These are phyloP conservation scores for Talaromyces borbonicus DNA, from an alignment of 495 filamentous ascomycete genomes.

Conservation along the genomic window DNA sequence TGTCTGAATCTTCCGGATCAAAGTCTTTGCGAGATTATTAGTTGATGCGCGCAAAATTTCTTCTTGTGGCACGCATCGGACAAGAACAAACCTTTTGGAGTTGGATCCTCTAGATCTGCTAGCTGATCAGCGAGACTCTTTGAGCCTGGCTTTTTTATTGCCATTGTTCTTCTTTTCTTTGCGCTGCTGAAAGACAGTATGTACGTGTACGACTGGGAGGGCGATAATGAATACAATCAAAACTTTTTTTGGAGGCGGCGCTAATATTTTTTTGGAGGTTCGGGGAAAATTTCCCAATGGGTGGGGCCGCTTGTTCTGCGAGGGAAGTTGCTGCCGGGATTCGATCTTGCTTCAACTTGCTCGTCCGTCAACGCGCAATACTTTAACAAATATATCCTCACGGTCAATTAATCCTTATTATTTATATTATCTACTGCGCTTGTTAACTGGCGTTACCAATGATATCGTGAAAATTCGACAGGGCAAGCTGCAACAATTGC, in stretches of 20 bases:
- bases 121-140: conserved; percentile 54
- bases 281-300: conserved; percentile 1
- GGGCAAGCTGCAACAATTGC: too few species aligned
- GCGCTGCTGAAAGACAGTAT: too few species aligned
- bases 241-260: conserved; percentile 7
- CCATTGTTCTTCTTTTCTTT: too few species aligned
- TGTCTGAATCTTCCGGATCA: conserved; percentile 72
- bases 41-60: neutral
- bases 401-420: too few species aligned
- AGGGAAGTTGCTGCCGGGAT: conserved; percentile 7
- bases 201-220: too few species aligned
- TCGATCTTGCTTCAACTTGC: neutral
- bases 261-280: neutral
- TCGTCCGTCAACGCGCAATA: too few species aligned
- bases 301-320: neutral
- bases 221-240: too few species aligned
- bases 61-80: too few species aligned
- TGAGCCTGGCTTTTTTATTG: conserved; percentile 15
- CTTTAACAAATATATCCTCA: too few species aligned
- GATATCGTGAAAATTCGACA: too few species aligned
- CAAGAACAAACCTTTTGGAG: conserved; percentile 44
- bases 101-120: conserved; percentile 52
- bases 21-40: conserved; percentile 48
- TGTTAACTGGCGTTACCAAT: too few species aligned
- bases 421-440: too few species aligned